Base-by-base conservation (phyloP, 768 basidiomycete species). In the Boletus sp. region DNA sequence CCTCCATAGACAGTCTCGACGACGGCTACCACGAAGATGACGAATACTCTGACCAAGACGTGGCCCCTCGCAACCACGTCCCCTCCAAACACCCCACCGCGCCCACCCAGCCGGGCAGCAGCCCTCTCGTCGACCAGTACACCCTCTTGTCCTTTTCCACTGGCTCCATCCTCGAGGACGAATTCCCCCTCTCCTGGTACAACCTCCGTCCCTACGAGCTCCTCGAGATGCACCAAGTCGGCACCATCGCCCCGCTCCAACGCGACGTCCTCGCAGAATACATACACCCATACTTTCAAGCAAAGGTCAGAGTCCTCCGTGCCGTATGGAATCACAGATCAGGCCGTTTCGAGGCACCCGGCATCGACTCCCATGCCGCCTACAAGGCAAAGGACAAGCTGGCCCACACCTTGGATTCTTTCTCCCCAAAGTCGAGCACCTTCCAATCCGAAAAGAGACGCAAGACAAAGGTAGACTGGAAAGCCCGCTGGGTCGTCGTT, bases 141-240 rank as follows among this genome's bases (percentile, higher is more conserved):
- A 77, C 78, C 0, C 75, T 90, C 12, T 65, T 89, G 17, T 80
- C 84, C 1, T 90, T 85, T 64, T 82, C 87, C 3, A 88, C 88
- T 0, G 86, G 87, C 4, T 80, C 87, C 60, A 71, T 87, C 14
- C 79, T 91, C 32, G 85, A 91, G 64, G 88, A 90, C 64, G 83
- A 86, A 20, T 80, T 79, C 45, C 59, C 75, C 10, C 65, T 82
- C 28, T 71, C 79, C 0, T 86, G 83, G 79, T 89, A 89, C 64
- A 74, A 79, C 40, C 64, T 90, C 20, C 72, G 76, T 7, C 80
- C 85, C 0, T 76, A 83, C 59, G 90, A 91, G 61, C 77, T 92
- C 3, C 77, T 92, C 20, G 90, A 92, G 63, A 68, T 92, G 17
- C 88, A 92, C 55, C 76, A 77, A 7, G 55, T 64, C 10, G 74